Base-by-base conservation (phyloP, 2,329 filamentous ascomycete genomes). In the Scytalidium lignicola region DNA sequence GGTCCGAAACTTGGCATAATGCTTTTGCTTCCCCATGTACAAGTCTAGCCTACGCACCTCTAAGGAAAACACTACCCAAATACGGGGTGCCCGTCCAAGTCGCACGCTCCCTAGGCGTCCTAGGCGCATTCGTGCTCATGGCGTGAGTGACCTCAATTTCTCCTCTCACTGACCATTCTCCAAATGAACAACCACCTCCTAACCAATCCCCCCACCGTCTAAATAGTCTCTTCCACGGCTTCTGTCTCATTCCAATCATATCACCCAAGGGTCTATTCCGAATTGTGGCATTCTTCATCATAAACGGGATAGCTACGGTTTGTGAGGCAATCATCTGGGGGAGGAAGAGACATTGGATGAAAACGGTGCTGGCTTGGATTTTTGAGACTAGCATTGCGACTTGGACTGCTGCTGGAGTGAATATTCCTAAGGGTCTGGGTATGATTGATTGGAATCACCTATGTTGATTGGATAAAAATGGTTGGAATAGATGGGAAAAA, bases 1-100 rank as follows among this genome's bases (percentile, higher is more conserved):
- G 61, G 62, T 64, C 63, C 13, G 67, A 70, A 52, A 70, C 66
- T 17, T 72, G 69, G 69, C 69, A 72, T 45, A 71, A 69, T 46
- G 66, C 62, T 1, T 71, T 71, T 51, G 62, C 68, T 7, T 62
- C 67, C 23, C 68, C 69, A 1, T 70, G 67, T 41, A 62, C 62
- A 5, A 66, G 62, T 6, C 60, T 72, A n/a, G 67, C 65, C 7
- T 71, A 71, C 46, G 53, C 51, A 1, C 69, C 69, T 3, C 52
- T 69, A 19, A 58, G 67, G n/a, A 56, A 58, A 18, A 47, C 55
- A 1, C 61, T 71, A 17, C 60, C 60, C 1, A 59, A 56, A 43
- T 55, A 61, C 20, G 62, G 66, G 1, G 49, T 68, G 1, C 65
- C 68, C 5, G 48, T 61, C 3, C 32, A 55, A 0, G 46, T 68